Evolutionary conservation across 495 filamentous ascomycete species (phyloP), one percentile per base, ranked within the genome.

Genomic region (Aspergillus bertholletiae): DNA sequence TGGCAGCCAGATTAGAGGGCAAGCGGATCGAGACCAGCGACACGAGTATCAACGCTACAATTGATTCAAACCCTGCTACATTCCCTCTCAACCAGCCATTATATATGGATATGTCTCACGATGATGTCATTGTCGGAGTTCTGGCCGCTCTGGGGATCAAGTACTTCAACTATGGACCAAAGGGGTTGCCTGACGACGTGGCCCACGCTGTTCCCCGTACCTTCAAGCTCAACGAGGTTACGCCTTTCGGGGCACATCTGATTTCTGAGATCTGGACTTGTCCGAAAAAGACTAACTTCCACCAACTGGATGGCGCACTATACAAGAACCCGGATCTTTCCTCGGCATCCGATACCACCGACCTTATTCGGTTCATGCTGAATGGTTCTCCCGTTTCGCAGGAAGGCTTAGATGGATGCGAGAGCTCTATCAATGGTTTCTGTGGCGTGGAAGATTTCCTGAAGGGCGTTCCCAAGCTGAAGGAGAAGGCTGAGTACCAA

Each of bases 211-310:
- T 62, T 0, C 13, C 64, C 12, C 62, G 60, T 1, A 63, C 49
- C 9, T 72, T 72, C 48, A 32, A 37, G 9, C 47, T 70, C 1
- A 59, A 51, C 22, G 51, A 70, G 24, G 63, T 89, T 22, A 78
- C 80, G 24, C 84, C 84, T 4, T 89, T 88, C 59, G 84, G 75
- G 12, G 83, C 81, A 0, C 71, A 84, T 5, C 66, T 89, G 2
- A 79, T 86, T 58, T 84, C 86, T 13, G 85, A 88, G 60, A 67
- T 88, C 50, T 72, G 67, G 67, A 67, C 56, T 12, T 70, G 67
- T 48, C 69, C 69, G 12, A 12, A 51, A 7, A 34, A 59, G 18
- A 17, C 35, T 3, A 50, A 51, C 0, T 56, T 67, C 22, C 28
- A 51, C 0, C 11, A 54, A 3, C 34, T 72, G 32, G 61, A 62